phyloP scores from a whole-genome alignment of 345 rosid species.

The Litchi chinensis region DNA sequence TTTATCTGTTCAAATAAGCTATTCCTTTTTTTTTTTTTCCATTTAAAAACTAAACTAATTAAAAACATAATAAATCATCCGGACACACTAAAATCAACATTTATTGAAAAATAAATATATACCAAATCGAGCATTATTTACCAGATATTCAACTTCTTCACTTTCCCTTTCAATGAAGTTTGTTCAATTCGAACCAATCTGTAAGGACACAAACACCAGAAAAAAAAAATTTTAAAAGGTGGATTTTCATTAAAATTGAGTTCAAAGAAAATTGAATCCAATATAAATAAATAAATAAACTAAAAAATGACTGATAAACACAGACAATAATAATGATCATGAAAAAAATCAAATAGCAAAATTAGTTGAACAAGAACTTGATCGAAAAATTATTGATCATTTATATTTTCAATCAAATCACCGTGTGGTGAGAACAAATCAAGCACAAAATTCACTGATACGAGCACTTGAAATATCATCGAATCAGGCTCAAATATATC shows the following conservation, averaged over 20 bases:
- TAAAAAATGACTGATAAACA: background rate
- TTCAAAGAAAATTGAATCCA: background rate
- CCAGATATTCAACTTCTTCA: slow-evolving; percentile 27
- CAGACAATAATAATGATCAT: background rate
- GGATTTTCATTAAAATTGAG: background rate
- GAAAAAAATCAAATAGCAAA: background rate
- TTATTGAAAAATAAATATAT: background rate
- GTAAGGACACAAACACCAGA: slow-evolving; percentile 10
- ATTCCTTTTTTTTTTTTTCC: slow-evolving; percentile 41
- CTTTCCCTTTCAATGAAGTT: slow-evolving; percentile 34
- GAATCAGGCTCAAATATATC: background rate
- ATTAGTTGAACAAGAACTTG: background rate
- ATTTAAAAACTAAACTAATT: slow-evolving; percentile 13
- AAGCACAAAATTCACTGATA: background rate
- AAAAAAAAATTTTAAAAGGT: background rate
- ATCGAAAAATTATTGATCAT: background rate
- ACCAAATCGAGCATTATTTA: slow-evolving; percentile 8
- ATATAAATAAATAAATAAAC: background rate
- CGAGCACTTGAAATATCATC: background rate
- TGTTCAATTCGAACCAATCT: slow-evolving; percentile 8
- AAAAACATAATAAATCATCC: background rate
- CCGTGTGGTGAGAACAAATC: background rate
- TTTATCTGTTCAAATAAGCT: slow-evolving; percentile 37
- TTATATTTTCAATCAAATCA: background rate
- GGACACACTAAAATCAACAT: background rate